These are phyloP conservation scores for Fusarium haematococcum DNA, from an alignment of 2,329 filamentous ascomycete species.

Conservation along the genomic window DNA sequence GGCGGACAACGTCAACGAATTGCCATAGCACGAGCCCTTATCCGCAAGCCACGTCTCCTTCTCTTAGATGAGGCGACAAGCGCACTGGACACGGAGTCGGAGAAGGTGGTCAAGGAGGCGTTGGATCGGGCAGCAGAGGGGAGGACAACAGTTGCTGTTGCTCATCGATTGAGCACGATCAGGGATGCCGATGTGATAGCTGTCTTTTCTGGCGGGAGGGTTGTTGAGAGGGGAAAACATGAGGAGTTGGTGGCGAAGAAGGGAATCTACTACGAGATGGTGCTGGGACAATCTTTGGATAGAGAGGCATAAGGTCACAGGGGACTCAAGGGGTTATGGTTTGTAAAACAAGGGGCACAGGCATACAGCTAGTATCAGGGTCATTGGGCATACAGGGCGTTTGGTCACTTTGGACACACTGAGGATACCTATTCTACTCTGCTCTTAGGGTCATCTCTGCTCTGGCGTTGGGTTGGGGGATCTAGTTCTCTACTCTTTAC, in stretches of 20 bases:
- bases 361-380: neutral
- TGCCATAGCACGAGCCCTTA: slow-evolving; percentile 78
- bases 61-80: slow-evolving; percentile 80
- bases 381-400: neutral
- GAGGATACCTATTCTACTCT: neutral
- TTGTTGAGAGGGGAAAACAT: slow-evolving; percentile 73
- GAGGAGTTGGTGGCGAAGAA: slow-evolving; percentile 63
- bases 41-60: slow-evolving; percentile 74
- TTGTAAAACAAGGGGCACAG: neutral
- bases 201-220: slow-evolving; percentile 60
- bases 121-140: slow-evolving; percentile 60
- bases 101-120: slow-evolving; percentile 73
- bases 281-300: slow-evolving; percentile 57
- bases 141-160: slow-evolving; percentile 71
- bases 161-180: slow-evolving; percentile 67
- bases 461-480: neutral
- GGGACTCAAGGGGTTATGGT: neutral
- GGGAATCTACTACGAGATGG: slow-evolving; percentile 67
- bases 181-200: slow-evolving; percentile 73
- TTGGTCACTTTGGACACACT: neutral
- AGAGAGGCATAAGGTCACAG: slow-evolving; percentile 40
- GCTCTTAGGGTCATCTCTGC: neutral
- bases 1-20: slow-evolving; percentile 80
- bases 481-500: neutral
- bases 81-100: slow-evolving; percentile 73